Percentiles rank a stretch among this genome's conserved stretches.
phyloP scores from a whole-genome alignment of 192 early-diverging fungal species.

The Coemansia sp. region DNA sequence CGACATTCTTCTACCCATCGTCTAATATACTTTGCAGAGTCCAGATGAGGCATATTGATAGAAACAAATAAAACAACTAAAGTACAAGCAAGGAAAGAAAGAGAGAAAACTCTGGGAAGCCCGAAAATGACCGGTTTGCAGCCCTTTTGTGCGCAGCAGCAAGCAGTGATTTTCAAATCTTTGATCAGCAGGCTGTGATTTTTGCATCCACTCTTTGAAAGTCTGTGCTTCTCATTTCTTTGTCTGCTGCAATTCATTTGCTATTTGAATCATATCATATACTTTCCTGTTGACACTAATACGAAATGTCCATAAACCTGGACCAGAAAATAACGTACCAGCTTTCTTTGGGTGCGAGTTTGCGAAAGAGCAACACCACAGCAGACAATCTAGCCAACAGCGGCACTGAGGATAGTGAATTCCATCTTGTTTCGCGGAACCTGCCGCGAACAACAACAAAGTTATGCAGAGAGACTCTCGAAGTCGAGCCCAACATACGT shows the following conservation, averaged over 20 bases:
- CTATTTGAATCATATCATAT: not conserved
- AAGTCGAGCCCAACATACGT: slow-evolving; percentile 24
- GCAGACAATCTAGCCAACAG: not conserved
- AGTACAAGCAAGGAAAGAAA: no score
- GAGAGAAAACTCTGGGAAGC: no score
- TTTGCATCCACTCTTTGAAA: no score
- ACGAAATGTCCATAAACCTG: slow-evolving; percentile 47
- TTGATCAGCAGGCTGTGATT: no score
- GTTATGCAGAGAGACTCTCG: slow-evolving; percentile 44
- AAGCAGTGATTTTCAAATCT: no score
- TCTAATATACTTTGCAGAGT: slow-evolving; percentile 29
- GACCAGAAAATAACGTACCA: slow-evolving; percentile 42
- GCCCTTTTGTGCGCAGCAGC: no score
- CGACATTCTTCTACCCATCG: not conserved
- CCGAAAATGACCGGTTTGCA: no score
- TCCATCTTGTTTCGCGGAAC: slow-evolving; percentile 42
- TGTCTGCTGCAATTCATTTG: not conserved
- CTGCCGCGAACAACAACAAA: slow-evolving; percentile 46
- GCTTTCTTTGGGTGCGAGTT: slow-evolving; percentile 25
- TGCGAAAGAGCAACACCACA: slow-evolving; percentile 5
- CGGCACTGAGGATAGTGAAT: slow-evolving; percentile 17
- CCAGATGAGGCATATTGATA: slow-evolving; percentile 25
- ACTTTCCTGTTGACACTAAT: not conserved
- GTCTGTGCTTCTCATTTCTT: not conserved
- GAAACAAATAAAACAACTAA: not conserved